phyloP scores from a whole-genome alignment of 2,329 filamentous ascomycete species.

The Pseudogymnoascus sp. region DNA sequence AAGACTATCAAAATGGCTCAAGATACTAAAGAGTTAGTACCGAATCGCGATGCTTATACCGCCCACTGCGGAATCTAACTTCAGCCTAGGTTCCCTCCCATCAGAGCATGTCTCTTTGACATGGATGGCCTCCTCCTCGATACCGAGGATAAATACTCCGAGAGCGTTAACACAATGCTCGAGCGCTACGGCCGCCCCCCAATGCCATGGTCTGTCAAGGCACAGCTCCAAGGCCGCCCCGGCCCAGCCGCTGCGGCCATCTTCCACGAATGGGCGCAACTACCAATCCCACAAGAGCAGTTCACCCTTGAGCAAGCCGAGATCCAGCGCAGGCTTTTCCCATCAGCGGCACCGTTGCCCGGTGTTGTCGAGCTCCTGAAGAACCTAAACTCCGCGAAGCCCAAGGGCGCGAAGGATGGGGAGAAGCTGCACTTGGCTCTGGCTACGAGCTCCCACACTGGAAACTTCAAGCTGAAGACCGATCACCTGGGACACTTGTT shows the following conservation, averaged over 20 bases:
- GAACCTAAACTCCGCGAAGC: conserved; percentile 38
- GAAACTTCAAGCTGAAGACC: conserved; percentile 32
- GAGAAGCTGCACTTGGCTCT: conserved; percentile 68
- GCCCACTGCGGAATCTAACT: conserved; percentile 8
- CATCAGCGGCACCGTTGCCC: conserved; percentile 65
- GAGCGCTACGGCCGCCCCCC: conserved; percentile 62
- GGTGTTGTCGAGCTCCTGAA: conserved; percentile 65
- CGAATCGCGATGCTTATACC: neutral
- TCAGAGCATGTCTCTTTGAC: conserved; percentile 92
- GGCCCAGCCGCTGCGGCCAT: conserved; percentile 43
- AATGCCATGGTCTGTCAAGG: conserved; percentile 93
- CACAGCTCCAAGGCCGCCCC: conserved; percentile 51
- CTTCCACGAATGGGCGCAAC: conserved; percentile 74
- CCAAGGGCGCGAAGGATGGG: conserved; percentile 24
- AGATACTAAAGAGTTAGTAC: conserved; percentile 8
- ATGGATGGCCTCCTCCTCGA: conserved; percentile 97
- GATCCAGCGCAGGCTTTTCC: conserved; percentile 68
- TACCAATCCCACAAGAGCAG: conserved; percentile 67
- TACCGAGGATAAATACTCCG: conserved; percentile 86
- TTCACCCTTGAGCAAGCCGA: conserved; percentile 53
- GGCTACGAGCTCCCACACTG: conserved; percentile 59
- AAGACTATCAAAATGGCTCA: neutral
- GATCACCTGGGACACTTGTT: conserved; percentile 51
- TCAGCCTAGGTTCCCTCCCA: conserved; percentile 57
- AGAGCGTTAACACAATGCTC: conserved; percentile 76